A percentile compares a stretch with the other conserved stretches of the same genome.
Evolutionary conservation across 768 basidiomycete species (phyloP).

Genomic region (Suillus clintonianus): DNA sequence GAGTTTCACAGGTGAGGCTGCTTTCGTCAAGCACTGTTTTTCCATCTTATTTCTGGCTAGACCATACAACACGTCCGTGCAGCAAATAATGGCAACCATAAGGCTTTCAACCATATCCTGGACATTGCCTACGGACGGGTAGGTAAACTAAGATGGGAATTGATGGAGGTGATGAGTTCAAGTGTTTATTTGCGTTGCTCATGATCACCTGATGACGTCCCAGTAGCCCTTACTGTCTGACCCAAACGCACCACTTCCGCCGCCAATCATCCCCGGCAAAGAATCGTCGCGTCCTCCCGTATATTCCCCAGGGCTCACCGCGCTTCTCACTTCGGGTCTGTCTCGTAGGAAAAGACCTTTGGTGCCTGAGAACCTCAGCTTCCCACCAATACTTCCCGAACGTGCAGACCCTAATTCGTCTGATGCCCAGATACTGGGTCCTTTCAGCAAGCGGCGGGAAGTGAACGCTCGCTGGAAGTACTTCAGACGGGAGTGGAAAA

Average conservation of each 20-base stretch:
- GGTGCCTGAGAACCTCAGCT: conserved; percentile 37
- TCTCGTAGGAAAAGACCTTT: conserved; percentile 52
- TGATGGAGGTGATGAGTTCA: conserved; percentile 54
- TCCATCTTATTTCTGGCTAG: conserved; percentile 35
- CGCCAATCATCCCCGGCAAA: conserved; percentile 50
- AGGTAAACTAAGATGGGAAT: conserved; percentile 68
- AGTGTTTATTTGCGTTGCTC: not conserved
- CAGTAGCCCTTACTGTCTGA: conserved; percentile 58
- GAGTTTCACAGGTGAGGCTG: conserved; percentile 50
- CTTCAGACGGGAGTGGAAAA: conserved; percentile 55
- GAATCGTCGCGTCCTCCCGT: conserved; percentile 62
- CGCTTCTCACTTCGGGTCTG: conserved; percentile 57
- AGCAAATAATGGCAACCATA: conserved; percentile 51
- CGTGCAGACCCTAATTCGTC: conserved; percentile 58
- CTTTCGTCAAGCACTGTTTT: not conserved
- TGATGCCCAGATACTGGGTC: conserved; percentile 61
- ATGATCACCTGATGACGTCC: conserved; percentile 10
- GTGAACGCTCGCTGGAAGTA: conserved; percentile 73
- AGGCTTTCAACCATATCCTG: conserved; percentile 59
- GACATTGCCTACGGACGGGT: conserved; percentile 76
- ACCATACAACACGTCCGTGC: conserved; percentile 51
- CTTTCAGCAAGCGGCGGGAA: conserved; percentile 72
- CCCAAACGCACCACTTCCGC: conserved; percentile 40
- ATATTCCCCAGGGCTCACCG: conserved; percentile 61
- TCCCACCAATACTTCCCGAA: conserved; percentile 58